Evolutionary conservation across 768 basidiomycete species (phyloP).

Genomic region (Erythrobasidium yunnanense): DNA sequence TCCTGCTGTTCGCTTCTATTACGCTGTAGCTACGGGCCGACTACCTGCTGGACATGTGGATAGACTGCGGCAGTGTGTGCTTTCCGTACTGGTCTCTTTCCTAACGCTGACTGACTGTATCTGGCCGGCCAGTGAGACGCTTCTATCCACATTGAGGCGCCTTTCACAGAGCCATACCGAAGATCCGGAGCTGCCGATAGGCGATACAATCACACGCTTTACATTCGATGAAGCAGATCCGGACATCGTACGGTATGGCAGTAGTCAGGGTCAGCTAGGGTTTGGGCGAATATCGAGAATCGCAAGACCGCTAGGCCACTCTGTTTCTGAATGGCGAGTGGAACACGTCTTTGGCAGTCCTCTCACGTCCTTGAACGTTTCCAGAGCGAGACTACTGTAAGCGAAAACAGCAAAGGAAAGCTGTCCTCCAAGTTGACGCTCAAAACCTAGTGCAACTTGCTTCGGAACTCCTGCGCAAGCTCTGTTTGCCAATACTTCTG

Average conservation of each 20-base stretch:
- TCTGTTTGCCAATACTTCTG: not conserved
- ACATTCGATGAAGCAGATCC: not conserved
- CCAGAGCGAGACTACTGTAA: not conserved
- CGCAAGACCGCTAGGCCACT: not conserved
- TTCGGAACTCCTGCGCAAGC: slow-evolving; percentile 8
- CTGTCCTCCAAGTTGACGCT: too few relatives aligned
- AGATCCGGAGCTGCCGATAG: not conserved
- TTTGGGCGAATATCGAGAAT: not conserved
- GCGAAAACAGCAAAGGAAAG: too few relatives aligned
- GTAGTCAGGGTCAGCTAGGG: not conserved
- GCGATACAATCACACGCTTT: not conserved
- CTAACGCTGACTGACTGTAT: too few relatives aligned
- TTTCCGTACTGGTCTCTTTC: too few relatives aligned
- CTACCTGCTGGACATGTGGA: too few relatives aligned
- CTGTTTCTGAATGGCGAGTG: not conserved
- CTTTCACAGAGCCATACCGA: not conserved
- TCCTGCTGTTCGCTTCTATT: too few relatives aligned
- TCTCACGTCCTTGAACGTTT: not conserved
- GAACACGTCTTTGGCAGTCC: slow-evolving; percentile 2
- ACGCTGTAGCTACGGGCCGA: too few relatives aligned
- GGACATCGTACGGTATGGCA: slow-evolving; percentile 9
- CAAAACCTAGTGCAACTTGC: not conserved
- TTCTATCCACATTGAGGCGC: not conserved
- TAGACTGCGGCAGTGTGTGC: too few relatives aligned
- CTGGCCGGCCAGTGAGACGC: too few relatives aligned